A percentile compares a stretch with the other conserved stretches of the same genome.
Conservation (phyloP, 2,329 filamentous ascomycete species). For the Podosphaera aphanis region DNA sequence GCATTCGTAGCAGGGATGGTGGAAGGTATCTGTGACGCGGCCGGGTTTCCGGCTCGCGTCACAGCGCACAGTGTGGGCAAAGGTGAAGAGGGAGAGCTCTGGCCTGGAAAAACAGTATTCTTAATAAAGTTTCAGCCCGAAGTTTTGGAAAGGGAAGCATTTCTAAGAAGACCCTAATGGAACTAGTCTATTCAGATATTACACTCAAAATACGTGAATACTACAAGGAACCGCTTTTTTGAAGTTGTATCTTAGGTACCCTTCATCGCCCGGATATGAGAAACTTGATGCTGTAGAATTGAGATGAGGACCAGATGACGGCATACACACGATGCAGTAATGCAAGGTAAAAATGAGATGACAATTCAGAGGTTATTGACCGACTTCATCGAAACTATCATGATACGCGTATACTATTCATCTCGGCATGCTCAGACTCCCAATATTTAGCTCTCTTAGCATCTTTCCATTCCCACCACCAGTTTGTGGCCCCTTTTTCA, state of each 20-base stretch:
- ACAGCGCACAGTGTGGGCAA: conserved; percentile 61
- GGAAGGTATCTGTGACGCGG: conserved; percentile 86
- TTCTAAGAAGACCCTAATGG: conserved; percentile 34
- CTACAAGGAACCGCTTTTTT: too few relatives aligned
- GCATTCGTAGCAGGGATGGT: conserved; percentile 88
- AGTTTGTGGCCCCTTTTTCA: conserved; percentile 31
- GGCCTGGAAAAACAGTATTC: conserved; percentile 91
- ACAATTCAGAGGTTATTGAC: too few relatives aligned
- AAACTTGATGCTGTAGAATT: too few relatives aligned
- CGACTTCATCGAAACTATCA: too few relatives aligned
- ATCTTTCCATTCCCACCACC: neutral
- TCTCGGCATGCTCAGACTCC: conserved; percentile 4
- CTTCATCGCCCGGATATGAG: too few relatives aligned
- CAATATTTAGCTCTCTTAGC: conserved; percentile 1
- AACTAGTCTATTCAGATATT: neutral
- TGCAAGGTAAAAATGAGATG: too few relatives aligned
- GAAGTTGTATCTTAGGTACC: too few relatives aligned
- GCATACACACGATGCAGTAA: too few relatives aligned
- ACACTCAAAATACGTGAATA: too few relatives aligned
- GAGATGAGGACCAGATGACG: too few relatives aligned
- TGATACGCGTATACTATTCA: neutral
- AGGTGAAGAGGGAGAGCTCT: conserved; percentile 47
- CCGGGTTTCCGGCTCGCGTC: conserved; percentile 69
- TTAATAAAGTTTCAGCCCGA: conserved; percentile 78
- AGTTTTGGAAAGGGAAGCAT: conserved; percentile 76